Base-by-base conservation (phyloP, 1,284 basidiomycete genomes). In the Austropuccinia psidii region DNA sequence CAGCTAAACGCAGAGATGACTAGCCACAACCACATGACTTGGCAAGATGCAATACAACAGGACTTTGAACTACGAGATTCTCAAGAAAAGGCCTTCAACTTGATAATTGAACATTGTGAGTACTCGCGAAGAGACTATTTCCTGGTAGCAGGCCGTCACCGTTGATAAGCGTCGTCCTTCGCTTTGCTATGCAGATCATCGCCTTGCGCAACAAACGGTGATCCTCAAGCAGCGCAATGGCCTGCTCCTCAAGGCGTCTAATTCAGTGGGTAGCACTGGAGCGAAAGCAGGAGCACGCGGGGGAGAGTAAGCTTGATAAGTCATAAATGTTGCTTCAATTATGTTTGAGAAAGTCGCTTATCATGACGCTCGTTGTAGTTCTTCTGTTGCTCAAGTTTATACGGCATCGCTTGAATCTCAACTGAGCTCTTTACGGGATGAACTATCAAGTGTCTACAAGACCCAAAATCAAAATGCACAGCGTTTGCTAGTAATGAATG, bases 391-490 rank as follows among this genome's bases (percentile, higher is more conserved):
- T 52, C 86, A 87, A 24, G 91, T 91, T 29, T 93, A 96, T 80
- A 88, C 94, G 78, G 83, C 88, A 0, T 95, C 94, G 17, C 87
- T 98, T 65, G 93, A 98, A 81, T 88, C 89, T 2, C 93, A 98
- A 80, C 90, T 98, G 80, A 90, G 91, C 2, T 87, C 90, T 6
- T 84, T 95, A 57, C 87, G 93, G 31, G 89, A 91, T 78, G 95
- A 98, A 80, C 84, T 98, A 50, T 90, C 93, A 2, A 90, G 89
- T 6, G 87, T 96, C 1, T 98, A 98, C 85, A 95, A 96, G 81
- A 91, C 92, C 0, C 94, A 98, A 79, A 90, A 91, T 0, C 92
- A 95, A 82, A 96, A 96, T 80, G 91, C 93, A 0, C 94, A 97
- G 80, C 86, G 91, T 47, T 84, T 95, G 15, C 85, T 98, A 17